Conservation (phyloP, 2,329 filamentous ascomycete species). For the Aspergillus aculeatinus region DNA sequence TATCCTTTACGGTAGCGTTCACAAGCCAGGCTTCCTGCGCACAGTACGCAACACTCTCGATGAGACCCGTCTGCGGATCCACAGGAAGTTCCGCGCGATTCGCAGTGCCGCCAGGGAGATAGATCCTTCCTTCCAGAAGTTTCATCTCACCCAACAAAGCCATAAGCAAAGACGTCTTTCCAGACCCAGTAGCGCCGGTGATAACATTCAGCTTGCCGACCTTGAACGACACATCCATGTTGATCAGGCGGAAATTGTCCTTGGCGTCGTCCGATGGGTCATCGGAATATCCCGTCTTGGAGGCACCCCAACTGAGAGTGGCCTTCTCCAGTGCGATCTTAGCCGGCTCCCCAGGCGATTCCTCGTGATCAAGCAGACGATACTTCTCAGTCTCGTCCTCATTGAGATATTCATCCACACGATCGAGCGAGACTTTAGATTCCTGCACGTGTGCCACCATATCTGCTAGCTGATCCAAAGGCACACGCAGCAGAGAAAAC, state of each 20-base stretch:
- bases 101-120: conserved; percentile 79
- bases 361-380: conserved; percentile 71
- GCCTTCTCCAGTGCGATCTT: conserved; percentile 82
- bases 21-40: conserved; percentile 96
- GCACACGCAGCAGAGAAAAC: conserved; percentile 89
- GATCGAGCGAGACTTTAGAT: conserved; percentile 92
- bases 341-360: conserved; percentile 67
- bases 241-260: conserved; percentile 77
- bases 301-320: conserved; percentile 83
- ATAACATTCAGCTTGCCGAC: conserved; percentile 89
- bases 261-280: conserved; percentile 63
- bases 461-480: conserved; percentile 91
- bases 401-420: conserved; percentile 88
- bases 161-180: conserved; percentile 95
- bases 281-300: conserved; percentile 53
- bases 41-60: conserved; percentile 92
- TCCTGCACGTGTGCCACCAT: conserved; percentile 99
- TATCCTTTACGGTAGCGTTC: conserved; percentile 92
- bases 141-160: conserved; percentile 96
- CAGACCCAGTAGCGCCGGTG: conserved; percentile 87
- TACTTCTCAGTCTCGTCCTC: conserved; percentile 98
- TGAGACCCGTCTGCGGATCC: conserved; percentile 80
- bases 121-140: conserved; percentile 73
- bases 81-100: conserved; percentile 75
- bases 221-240: conserved; percentile 78